A percentile compares a stretch with the other conserved stretches of the same genome.
phyloP scores from a whole-genome alignment of 1,139 yeast species.

The Suhomyces bribrorum region DNA sequence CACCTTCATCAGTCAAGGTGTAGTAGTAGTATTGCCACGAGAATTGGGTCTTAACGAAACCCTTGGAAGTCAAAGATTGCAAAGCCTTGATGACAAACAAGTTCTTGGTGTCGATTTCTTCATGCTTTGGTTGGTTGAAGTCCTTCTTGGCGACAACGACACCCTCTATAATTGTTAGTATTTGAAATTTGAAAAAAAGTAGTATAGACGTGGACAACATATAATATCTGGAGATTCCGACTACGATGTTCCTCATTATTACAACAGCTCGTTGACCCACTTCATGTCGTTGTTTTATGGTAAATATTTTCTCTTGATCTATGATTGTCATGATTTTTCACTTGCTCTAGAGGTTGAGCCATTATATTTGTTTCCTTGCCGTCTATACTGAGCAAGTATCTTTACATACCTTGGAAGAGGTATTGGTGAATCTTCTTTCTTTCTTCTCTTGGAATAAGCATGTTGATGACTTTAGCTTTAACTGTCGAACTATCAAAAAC shows the following conservation, averaged over 20 bases:
- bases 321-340: neutral
- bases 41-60: constrained; percentile 99
- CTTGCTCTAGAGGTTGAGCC: neutral
- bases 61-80: constrained; percentile 98
- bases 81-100: constrained; percentile 98
- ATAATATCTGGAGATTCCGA: no score
- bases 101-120: constrained; percentile 97
- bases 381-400: neutral
- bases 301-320: no score
- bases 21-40: constrained; percentile 99
- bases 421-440: constrained; percentile 99
- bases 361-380: neutral
- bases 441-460: constrained; percentile 99
- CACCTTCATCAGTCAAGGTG: constrained; percentile 99
- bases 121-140: constrained; percentile 96
- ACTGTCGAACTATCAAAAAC: constrained; percentile 14
- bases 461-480: constrained; percentile 42
- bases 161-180: constrained; percentile 73
- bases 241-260: no score
- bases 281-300: no score
- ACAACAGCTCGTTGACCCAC: no score
- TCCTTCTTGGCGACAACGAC: constrained; percentile 99
- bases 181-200: constrained; percentile 1
- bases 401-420: constrained; percentile 93
- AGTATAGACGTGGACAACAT: neutral